These are phyloP conservation scores for Metschnikowia kunwiensis DNA, from an alignment of 805 yeast genomes.

Conservation along the genomic window DNA sequence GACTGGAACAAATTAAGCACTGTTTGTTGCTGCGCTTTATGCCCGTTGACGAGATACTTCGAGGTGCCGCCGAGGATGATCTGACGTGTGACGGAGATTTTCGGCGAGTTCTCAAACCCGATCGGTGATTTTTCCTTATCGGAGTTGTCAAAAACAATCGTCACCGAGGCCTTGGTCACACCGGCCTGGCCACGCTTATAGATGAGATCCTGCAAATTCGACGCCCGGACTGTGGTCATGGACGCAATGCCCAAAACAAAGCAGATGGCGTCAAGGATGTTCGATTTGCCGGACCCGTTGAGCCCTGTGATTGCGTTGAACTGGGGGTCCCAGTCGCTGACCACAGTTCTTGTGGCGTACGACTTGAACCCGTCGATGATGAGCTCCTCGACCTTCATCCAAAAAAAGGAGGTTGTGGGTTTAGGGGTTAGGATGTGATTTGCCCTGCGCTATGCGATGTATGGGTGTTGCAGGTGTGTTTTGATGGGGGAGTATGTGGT, in stretches of 20 bases:
- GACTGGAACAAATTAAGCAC: constrained; percentile 89
- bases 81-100: constrained; percentile 89
- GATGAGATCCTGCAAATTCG: constrained; percentile 87
- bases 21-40: constrained; percentile 91
- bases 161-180: constrained; percentile 93
- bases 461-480: neutral
- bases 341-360: constrained; percentile 93
- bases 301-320: constrained; percentile 97
- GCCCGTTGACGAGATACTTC: constrained; percentile 91
- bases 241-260: constrained; percentile 96
- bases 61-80: constrained; percentile 87
- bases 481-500: neutral
- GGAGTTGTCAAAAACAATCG: constrained; percentile 87
- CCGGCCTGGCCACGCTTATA: constrained; percentile 98
- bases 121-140: constrained; percentile 79
- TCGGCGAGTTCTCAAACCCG: constrained; percentile 73
- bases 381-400: constrained; percentile 93
- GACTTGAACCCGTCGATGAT: constrained; percentile 98
- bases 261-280: constrained; percentile 94
- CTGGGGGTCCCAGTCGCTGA: constrained; percentile 92
- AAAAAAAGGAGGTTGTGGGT: neutral
- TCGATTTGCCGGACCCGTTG: constrained; percentile 97
- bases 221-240: constrained; percentile 93
- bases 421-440: neutral
- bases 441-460: neutral